Conservation (phyloP, 495 filamentous ascomycete species). For the Pseudotulostoma volvatum region DNA sequence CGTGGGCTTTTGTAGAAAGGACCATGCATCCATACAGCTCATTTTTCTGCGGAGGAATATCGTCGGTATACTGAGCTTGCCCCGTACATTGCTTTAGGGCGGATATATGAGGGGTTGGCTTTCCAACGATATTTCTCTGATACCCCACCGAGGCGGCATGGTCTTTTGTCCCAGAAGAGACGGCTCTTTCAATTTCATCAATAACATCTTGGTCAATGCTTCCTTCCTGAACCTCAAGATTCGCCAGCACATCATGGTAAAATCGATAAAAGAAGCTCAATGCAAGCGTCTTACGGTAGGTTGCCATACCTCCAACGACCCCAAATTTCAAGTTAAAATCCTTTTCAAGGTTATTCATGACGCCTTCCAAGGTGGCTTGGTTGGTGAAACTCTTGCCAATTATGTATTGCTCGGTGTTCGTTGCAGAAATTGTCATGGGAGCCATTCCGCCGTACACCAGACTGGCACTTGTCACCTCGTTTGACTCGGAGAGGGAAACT, state of each 20-base stretch:
- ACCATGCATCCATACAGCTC: constrained; percentile 81
- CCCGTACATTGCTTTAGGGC: constrained; percentile 89
- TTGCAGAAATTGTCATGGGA: constrained; percentile 67
- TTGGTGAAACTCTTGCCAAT: constrained; percentile 65
- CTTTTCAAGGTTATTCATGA: constrained; percentile 69
- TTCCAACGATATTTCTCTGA: constrained; percentile 62
- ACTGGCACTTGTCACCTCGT: constrained; percentile 51
- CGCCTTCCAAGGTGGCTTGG: constrained; percentile 65
- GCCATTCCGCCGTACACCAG: constrained; percentile 90
- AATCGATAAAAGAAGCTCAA: constrained; percentile 32
- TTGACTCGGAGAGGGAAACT: constrained; percentile 44
- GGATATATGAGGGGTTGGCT: constrained; percentile 68
- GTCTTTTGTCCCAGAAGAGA: constrained; percentile 43
- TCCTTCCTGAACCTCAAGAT: constrained; percentile 25
- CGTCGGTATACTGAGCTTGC: constrained; percentile 91
- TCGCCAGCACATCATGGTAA: constrained; percentile 37
- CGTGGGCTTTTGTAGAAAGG: constrained; percentile 76
- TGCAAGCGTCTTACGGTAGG: constrained; percentile 79
- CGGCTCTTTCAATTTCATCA: constrained; percentile 41
- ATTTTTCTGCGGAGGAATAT: constrained; percentile 74
- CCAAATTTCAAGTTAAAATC: constrained; percentile 78
- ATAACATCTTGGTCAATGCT: constrained; percentile 35
- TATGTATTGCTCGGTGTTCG: constrained; percentile 52
- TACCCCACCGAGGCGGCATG: constrained; percentile 45
- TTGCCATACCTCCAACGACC: constrained; percentile 91